Evolutionary conservation across 257 asterid species (phyloP), one percentile per base, ranked within the genome.

Genomic region (Jacaranda copaia): DNA sequence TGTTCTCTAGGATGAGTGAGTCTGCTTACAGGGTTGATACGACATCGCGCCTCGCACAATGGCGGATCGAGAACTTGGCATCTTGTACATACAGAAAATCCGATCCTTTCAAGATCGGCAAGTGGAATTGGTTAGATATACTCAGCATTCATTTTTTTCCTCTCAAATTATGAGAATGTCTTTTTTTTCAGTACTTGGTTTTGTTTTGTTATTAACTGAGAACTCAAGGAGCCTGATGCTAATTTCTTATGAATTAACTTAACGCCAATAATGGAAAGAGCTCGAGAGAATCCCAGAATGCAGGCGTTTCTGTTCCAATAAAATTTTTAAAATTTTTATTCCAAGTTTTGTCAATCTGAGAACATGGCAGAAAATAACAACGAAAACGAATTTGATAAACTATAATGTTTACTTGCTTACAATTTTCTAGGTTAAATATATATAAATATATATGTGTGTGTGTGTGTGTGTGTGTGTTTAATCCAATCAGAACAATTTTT

Each of bases 21-120:
- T 93, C 97, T 49, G 96, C 96, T 16, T 91, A 96, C 82, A 87
- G 93, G 52, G 98, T 96, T 42, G 93, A 91, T 49, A 93, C 99
- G 73, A 93, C 98, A 52, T 84, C 97, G 56, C 98, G 98, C 60
- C 96, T 94, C 63, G 99, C 98, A 66, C 99, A 92, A 85, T 94
- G 99, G 98, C 85, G 99, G 83, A 90, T 94, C 87, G 98, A 92
- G 32, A 92, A 88, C 48, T 72, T 89, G 74, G 89, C 92, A 59
- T 86, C 98, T 14, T 91, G 89, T 76, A 86, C 96, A 52, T 94
- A 94, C 78, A 84, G 98, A 32, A 94, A 92, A 76, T 94, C 98
- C 69, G 93, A 92, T 88, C 97, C 99, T 63, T 94, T 94, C 90
- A 91, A 81, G 80, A 85, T 94, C 83, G 97, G 98, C 61, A 84